phyloP scores from a whole-genome alignment of 2,329 filamentous ascomycete genomes.

The Epichloe coenophiala region DNA sequence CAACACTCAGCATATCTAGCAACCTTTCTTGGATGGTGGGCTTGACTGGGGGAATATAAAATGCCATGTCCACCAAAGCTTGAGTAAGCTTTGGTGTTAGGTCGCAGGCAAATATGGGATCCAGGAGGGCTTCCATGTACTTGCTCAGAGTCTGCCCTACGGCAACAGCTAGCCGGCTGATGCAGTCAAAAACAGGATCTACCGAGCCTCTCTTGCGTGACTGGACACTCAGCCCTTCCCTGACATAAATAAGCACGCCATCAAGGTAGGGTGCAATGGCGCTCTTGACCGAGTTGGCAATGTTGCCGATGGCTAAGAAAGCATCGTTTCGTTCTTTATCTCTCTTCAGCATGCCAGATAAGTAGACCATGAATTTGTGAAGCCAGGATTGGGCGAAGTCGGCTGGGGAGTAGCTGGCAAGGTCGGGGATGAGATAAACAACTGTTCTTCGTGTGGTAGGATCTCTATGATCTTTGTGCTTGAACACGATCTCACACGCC shows the following conservation, averaged over 20 bases:
- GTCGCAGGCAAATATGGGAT: conserved; percentile 94
- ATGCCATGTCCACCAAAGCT: conserved; percentile 94
- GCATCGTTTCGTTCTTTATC: conserved; percentile 90
- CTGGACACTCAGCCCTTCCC: conserved; percentile 76
- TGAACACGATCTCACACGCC: conserved; percentile 82
- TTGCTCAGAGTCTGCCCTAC: conserved; percentile 96
- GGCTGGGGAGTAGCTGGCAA: conserved; percentile 82
- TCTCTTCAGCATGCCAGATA: conserved; percentile 86
- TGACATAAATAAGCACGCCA: conserved; percentile 82
- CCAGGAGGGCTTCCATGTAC: conserved; percentile 90
- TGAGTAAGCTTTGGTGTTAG: conserved; percentile 88
- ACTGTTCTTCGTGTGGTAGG: conserved; percentile 78
- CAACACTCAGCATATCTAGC: conserved; percentile 86
- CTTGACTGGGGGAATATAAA: conserved; percentile 93
- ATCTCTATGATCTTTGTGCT: conserved; percentile 87
- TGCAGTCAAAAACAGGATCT: conserved; percentile 87
- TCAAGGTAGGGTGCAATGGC: conserved; percentile 92
- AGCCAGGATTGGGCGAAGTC: conserved; percentile 82
- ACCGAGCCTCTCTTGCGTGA: conserved; percentile 52
- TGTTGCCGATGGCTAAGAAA: conserved; percentile 89
- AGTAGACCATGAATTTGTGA: conserved; percentile 93
- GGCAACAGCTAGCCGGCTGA: conserved; percentile 88
- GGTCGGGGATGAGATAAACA: conserved; percentile 77
- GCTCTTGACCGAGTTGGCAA: conserved; percentile 91
- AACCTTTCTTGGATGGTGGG: conserved; percentile 85